These are phyloP conservation scores for Paramecium octaurelia DNA, from an alignment of 73 alveolate species.

Conservation along the genomic window DNA sequence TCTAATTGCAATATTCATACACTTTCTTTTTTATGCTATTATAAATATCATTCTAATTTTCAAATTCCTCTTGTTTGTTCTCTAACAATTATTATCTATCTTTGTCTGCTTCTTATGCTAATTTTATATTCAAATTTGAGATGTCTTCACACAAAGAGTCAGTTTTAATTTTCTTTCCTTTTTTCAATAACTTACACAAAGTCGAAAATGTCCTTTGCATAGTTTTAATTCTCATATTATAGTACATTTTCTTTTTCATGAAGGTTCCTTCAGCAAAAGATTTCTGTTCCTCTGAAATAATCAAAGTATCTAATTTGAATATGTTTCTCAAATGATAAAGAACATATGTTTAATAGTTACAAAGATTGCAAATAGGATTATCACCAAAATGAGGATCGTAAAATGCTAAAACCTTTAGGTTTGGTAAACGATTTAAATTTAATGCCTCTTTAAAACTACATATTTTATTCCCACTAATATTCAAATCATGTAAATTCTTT, in stretches of 20 bases:
- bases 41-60: not conserved
- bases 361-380: constrained; percentile 81
- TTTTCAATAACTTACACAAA: constrained; percentile 60
- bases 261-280: constrained; percentile 84
- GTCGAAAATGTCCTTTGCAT: constrained; percentile 73
- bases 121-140: constrained; percentile 20
- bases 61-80: constrained; percentile 51
- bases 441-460: constrained; percentile 78
- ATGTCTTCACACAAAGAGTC: constrained; percentile 60
- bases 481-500: constrained; percentile 65
- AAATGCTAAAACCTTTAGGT: constrained; percentile 64
- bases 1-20: constrained; percentile 33
- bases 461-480: constrained; percentile 69
- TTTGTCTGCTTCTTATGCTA: constrained; percentile 42
- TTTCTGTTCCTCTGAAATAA: constrained; percentile 73
- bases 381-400: constrained; percentile 89
- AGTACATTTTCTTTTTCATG: constrained; percentile 84
- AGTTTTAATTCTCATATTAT: constrained; percentile 84
- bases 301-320: constrained; percentile 64
- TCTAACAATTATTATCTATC: constrained; percentile 46
- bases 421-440: constrained; percentile 71
- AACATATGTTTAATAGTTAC: constrained; percentile 81
- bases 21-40: constrained; percentile 49
- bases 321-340: constrained; percentile 68
- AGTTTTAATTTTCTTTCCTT: constrained; percentile 63